A percentile compares a stretch with the other conserved stretches of the same genome.
phyloP scores from a whole-genome alignment of 176 grass and related monocot genomes.

The Saccharum spontaneum region DNA sequence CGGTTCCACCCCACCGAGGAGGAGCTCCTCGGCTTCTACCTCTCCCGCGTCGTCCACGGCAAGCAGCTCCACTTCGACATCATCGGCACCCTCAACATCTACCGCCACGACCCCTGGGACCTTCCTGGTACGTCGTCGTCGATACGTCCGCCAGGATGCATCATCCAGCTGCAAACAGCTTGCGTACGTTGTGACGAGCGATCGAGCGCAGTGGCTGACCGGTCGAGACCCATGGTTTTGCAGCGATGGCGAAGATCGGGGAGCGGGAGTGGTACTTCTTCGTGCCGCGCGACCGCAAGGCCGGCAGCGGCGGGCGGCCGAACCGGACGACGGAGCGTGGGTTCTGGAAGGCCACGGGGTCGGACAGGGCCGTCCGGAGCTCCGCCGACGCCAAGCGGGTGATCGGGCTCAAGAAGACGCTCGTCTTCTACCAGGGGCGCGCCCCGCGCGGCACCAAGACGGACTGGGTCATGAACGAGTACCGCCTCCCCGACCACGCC shows the following conservation, averaged over 20 bases:
- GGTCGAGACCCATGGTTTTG: neutral
- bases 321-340: slow-evolving; percentile 82
- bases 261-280: slow-evolving; percentile 99
- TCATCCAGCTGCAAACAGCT: neutral
- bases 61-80: slow-evolving; percentile 81
- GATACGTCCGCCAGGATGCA: neutral
- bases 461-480: slow-evolving; percentile 98
- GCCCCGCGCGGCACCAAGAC: slow-evolving; percentile 75
- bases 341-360: slow-evolving; percentile 96
- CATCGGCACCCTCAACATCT: slow-evolving; percentile 80
- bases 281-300: slow-evolving; percentile 67
- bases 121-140: slow-evolving; percentile 55
- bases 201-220: neutral
- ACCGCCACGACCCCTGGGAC: slow-evolving; percentile 85
- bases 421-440: slow-evolving; percentile 87
- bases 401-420: slow-evolving; percentile 90
- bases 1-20: slow-evolving; percentile 92
- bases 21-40: slow-evolving; percentile 90
- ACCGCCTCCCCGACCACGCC: slow-evolving; percentile 56
- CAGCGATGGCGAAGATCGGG: slow-evolving; percentile 76
- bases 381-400: slow-evolving; percentile 47
- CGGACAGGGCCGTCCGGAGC: slow-evolving; percentile 54
- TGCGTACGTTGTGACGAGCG: too few relatives aligned
- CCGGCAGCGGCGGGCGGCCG: slow-evolving; percentile 66
- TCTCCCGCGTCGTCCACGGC: slow-evolving; percentile 47